A percentile compares a stretch with the other conserved stretches of the same genome.
Evolutionary conservation across 768 basidiomycete species (phyloP).

Genomic region (Hericium rajendrae): DNA sequence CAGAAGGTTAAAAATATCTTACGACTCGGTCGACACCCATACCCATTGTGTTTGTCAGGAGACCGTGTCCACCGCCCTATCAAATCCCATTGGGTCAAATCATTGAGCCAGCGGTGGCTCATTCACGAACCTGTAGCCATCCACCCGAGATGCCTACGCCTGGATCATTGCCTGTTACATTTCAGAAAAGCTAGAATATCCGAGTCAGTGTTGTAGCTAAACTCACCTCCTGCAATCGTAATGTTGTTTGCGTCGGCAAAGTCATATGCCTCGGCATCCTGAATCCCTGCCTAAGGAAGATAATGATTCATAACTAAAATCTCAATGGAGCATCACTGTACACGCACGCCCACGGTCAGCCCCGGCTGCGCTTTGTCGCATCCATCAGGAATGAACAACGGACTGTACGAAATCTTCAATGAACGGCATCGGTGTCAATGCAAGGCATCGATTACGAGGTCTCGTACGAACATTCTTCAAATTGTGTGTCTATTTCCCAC

Average conservation of each 20-base stretch:
- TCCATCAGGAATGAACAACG: conserved; percentile 11
- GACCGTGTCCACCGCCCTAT: conserved; percentile 23
- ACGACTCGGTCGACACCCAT: conserved; percentile 24
- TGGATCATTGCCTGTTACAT: conserved; percentile 24
- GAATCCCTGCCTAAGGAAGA: conserved; percentile 21
- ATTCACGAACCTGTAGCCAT: conserved; percentile 20
- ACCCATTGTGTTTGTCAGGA: conserved; percentile 21
- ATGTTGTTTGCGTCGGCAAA: conserved; percentile 28
- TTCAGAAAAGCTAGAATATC: background rate
- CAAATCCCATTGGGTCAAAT: background rate
- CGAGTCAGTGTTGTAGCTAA: background rate
- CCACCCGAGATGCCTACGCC: conserved; percentile 31
- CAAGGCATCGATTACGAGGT: background rate
- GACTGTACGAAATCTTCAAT: conserved; percentile 10
- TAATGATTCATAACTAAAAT: background rate
- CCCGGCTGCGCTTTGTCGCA: conserved; percentile 19
- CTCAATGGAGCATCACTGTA: background rate
- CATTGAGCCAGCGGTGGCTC: background rate
- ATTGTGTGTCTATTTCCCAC: conserved; percentile 8
- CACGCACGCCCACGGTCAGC: conserved; percentile 22
- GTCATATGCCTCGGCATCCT: conserved; percentile 22
- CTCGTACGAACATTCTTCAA: conserved; percentile 9
- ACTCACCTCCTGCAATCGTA: conserved; percentile 15
- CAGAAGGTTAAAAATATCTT: background rate
- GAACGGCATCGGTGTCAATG: background rate